These are phyloP conservation scores for Chlorella sp. DNA, from an alignment of 139 green algal genomes.

Conservation along the genomic window DNA sequence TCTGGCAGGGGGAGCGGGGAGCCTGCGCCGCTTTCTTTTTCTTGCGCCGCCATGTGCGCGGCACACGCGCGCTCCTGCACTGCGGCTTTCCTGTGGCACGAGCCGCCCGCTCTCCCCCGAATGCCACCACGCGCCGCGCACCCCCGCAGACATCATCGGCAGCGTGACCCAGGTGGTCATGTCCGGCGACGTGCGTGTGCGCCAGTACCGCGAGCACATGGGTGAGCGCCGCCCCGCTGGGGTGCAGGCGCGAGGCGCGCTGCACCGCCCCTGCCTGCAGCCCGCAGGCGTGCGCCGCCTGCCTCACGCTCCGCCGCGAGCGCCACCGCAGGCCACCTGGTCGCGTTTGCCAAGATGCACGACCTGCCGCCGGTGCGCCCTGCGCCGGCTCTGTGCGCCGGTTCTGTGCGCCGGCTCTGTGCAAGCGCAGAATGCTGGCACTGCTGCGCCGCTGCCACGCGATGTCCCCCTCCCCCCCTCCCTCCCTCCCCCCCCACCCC, in stretches of 20 bases:
- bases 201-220: slow-evolving; percentile 51
- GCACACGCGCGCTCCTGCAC: no score
- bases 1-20: background rate
- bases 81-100: no score
- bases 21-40: background rate
- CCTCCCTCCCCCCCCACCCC: background rate
- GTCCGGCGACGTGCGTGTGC: slow-evolving; percentile 58
- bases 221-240: no score
- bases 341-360: slow-evolving; percentile 35
- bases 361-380: slow-evolving; percentile 33
- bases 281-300: no score
- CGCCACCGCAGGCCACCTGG: no score
- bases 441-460: background rate
- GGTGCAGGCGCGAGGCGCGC: no score
- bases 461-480: background rate
- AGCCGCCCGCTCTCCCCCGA: no score
- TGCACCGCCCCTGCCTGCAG: no score
- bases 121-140: no score
- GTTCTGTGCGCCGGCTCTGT: background rate
- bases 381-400: no score
- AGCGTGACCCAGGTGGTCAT: slow-evolving; percentile 63
- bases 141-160: slow-evolving; percentile 50
- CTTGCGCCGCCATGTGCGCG: background rate
- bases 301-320: no score
- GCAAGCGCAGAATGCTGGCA: background rate